Evolutionary conservation across 768 basidiomycete genomes (phyloP), one percentile per base, ranked within the genome.

Genomic region (Mrakia gelida): DNA sequence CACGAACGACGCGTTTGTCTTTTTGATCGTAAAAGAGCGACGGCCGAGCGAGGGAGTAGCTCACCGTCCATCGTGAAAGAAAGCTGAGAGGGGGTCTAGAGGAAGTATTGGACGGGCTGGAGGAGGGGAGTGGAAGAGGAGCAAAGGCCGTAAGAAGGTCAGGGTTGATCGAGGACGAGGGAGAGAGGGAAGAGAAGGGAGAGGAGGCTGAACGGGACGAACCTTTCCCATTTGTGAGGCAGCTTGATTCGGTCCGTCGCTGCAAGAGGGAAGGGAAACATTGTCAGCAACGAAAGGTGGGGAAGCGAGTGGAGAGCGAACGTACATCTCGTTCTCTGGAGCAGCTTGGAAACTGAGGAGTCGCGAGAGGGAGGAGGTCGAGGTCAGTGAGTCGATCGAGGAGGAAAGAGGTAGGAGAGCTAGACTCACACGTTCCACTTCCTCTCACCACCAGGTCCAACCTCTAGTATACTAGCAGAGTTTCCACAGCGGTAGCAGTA

Each of bases 401-500:
- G 30, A 62, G 3, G 0, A 18, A 30, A 13, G n/a, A 28, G n/a
- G n/a, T 34, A 41, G 15, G n/a, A 23, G 15, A 15, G 65, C 16
- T 38, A 0, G 23, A 43, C 61, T 26, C 9, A 73, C 49, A 98
- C 97, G 81, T 98, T 99, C 85, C 98, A 98, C 85, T 91, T 93
- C 88, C 92, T 91, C 73, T 85, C 80, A 63, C 90, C 93, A 10
- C 90, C 92, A 6, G 95, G 96, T 0, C 93, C 92, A 59, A 99
- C 93, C 86, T 98, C 96, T 78, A 98, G 87, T 81, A 98, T 96
- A 81, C 92, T 94, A 32, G 97, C 97, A 75, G 92, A 92, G 85
- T 99, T 99, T 54, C 97, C 97, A 83, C 97, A 98, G 63, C 97
- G 84, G 41, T 75, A 79, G 61, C 52, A 75, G 71, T 62, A 59